Evolutionary conservation across 108 stramenopile species (phyloP), one percentile per base, ranked within the genome.

Genomic region (Nitzschia sp.): DNA sequence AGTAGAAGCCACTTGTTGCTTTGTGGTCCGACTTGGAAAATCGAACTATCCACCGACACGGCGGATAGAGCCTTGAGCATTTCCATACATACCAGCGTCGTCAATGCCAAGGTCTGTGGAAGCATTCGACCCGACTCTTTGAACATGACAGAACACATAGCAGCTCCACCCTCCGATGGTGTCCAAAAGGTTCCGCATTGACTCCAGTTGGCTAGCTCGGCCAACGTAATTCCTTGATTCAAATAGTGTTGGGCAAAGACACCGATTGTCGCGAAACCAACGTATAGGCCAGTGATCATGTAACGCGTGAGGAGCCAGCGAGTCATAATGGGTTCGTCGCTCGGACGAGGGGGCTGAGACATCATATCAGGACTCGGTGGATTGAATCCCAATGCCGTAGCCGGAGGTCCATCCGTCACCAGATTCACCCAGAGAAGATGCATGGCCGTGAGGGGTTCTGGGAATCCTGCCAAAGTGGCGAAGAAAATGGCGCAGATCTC

Each of bases 341-440:
- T 80, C 48, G 89, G 87, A 6, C 98, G 82, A n/a, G 97, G 98
- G 26, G 82, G 80, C 64, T 78, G 67, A 53, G 72, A 79, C 97
- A 97, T 98, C 38, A 94, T 80, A 48, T 86, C 85, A 4, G 96
- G 94, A 68, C 92, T 89, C 13, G 91, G 87, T n/a, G 97, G 96
- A 73, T 99, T 99, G 79, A 99, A 99, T 1, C 97, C 97, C 5
- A 99, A 81, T 23, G 97, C 97, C 38, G 97, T 98, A 8, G 99
- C 99, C 9, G 98, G 97, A 6, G 98, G 97, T 23, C 97, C 97
- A 79, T 98, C 98, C 2, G 98, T 99, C 30, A 99, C 97, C 15
- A 99, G 78, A 66, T 99, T 98, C 6, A 98, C 96, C 97, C 97
- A 99, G 9, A 99, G 79, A 68, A 99, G 75, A 69, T 99, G 98